A percentile compares a stretch with the other conserved stretches of the same genome.
Conservation (phyloP, 306 rosid genomes). For the Mimosa bimucronata region DNA sequence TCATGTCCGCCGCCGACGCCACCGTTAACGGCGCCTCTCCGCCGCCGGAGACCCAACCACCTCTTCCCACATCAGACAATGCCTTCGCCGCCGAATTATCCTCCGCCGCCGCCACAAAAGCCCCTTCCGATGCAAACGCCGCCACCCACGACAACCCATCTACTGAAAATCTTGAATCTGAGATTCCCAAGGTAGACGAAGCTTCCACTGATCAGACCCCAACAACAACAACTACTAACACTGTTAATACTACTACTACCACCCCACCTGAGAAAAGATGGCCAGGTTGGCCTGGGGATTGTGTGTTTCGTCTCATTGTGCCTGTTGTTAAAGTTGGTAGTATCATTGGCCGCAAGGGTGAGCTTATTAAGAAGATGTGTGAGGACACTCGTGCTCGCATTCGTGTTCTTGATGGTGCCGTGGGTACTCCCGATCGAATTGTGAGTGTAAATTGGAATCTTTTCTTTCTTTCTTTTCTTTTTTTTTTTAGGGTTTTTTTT, state of each 20-base stretch:
- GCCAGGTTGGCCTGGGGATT: conserved; percentile 99
- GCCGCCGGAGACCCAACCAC: conserved; percentile 31
- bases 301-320: conserved; percentile 83
- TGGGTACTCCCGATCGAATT: conserved; percentile 83
- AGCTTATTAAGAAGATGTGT: conserved; percentile 84
- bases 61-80: conserved; percentile 10
- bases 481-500: conserved; percentile 47
- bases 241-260: neutral
- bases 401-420: conserved; percentile 90
- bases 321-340: conserved; percentile 91
- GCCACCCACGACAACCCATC: neutral
- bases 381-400: conserved; percentile 98
- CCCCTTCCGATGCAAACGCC: neutral
- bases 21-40: conserved; percentile 52
- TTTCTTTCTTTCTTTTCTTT: neutral
- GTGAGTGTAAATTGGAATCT: conserved; percentile 49
- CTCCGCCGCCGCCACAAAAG: neutral
- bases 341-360: conserved; percentile 96
- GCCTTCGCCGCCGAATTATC: conserved; percentile 13
- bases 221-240: neutral
- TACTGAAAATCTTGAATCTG: conserved; percentile 29
- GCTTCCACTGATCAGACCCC: conserved; percentile 26
- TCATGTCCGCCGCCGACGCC: conserved; percentile 55
- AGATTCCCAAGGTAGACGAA: conserved; percentile 32
- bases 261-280: conserved; percentile 63